These are phyloP conservation scores for Pichia norvegensis DNA, from an alignment of 1,139 yeast species.

Conservation along the genomic window DNA sequence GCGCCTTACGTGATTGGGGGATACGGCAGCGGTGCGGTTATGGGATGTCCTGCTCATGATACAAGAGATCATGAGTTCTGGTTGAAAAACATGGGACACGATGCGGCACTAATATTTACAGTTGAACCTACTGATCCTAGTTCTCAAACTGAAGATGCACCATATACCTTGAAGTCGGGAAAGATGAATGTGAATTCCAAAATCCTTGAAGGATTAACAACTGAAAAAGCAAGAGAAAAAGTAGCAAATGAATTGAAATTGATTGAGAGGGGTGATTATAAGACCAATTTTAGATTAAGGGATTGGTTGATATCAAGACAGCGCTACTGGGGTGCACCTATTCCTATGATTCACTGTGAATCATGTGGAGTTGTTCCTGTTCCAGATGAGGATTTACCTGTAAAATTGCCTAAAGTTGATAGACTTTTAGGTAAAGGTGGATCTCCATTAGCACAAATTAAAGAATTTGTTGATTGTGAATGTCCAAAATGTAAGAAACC, in stretches of 20 bases:
- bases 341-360: slow-evolving; percentile 84
- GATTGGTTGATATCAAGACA: slow-evolving; percentile 96
- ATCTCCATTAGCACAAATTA: slow-evolving; percentile 61
- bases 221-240: slow-evolving; percentile 43
- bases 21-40: slow-evolving; percentile 89
- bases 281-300: slow-evolving; percentile 57
- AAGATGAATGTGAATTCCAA: slow-evolving; percentile 44
- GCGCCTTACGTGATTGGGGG: slow-evolving; percentile 84
- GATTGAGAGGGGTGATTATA: slow-evolving; percentile 36
- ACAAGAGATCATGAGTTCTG: slow-evolving; percentile 76
- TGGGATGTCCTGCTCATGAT: slow-evolving; percentile 98
- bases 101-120: slow-evolving; percentile 34
- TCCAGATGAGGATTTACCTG: slow-evolving; percentile 81
- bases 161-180: slow-evolving; percentile 50
- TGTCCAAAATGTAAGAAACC: slow-evolving; percentile 77
- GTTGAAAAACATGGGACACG: slow-evolving; percentile 48
- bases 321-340: slow-evolving; percentile 98
- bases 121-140: slow-evolving; percentile 34
- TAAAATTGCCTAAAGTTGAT: slow-evolving; percentile 58
- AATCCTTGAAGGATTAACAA: slow-evolving; percentile 41
- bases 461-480: slow-evolving; percentile 60
- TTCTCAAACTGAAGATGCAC: slow-evolving; percentile 34
- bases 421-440: slow-evolving; percentile 47
- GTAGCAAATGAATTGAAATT: slow-evolving; percentile 39
- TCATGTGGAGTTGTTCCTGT: slow-evolving; percentile 86